phyloP scores from a whole-genome alignment of 495 filamentous ascomycete species.

The Elaphomyces granulatus region DNA sequence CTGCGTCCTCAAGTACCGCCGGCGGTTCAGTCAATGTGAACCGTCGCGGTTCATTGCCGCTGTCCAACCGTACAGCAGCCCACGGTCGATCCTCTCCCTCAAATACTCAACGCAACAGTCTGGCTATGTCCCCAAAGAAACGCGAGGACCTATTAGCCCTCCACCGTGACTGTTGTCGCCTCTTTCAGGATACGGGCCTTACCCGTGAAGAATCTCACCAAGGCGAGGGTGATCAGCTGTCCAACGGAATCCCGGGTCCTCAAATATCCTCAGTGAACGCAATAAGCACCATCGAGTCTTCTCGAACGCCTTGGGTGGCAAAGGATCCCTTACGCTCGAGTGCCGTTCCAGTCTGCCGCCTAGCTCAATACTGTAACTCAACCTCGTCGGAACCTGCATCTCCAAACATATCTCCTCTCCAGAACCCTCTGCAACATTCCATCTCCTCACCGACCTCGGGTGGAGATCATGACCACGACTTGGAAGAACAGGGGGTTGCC shows the following conservation, averaged over 20 bases:
- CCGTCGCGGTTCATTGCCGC: conserved; percentile 21
- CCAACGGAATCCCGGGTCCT: background rate
- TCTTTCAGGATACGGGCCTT: conserved; percentile 23
- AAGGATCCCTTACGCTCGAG: background rate
- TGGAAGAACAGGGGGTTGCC: background rate
- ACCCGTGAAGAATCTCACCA: no score
- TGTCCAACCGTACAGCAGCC: conserved; percentile 15
- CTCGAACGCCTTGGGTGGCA: background rate
- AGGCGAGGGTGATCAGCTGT: background rate
- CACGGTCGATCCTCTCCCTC: background rate
- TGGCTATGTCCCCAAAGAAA: conserved; percentile 10
- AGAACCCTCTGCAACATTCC: background rate
- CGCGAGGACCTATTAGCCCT: conserved; percentile 28
- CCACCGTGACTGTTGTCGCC: conserved; percentile 33
- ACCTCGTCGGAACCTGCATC: background rate
- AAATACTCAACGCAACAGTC: conserved; percentile 2
- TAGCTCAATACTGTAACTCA: background rate
- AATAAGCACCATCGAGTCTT: background rate
- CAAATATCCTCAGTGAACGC: background rate
- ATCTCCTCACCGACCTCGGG: background rate
- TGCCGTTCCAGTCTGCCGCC: background rate
- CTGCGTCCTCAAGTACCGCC: conserved; percentile 18
- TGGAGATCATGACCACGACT: background rate
- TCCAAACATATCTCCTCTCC: background rate
- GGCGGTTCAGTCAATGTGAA: conserved; percentile 17